Percentiles rank a stretch among this genome's conserved stretches.
Conservation (phyloP, 768 basidiomycete genomes). For the Russula vinacea region DNA sequence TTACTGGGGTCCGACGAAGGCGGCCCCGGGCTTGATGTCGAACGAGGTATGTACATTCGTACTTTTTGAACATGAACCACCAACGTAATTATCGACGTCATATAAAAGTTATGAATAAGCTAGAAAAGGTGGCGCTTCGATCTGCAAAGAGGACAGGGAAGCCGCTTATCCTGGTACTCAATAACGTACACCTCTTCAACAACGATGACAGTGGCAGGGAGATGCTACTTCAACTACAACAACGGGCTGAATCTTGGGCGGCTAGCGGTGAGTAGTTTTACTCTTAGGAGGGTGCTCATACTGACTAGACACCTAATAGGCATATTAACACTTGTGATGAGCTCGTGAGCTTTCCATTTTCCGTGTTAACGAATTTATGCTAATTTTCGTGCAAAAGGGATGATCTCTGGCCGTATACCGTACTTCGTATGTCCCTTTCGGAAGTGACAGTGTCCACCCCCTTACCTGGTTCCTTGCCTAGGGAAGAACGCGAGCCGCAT, state of each 20-base stretch:
- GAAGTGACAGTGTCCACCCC: background rate
- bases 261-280: slow-evolving; percentile 54
- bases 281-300: slow-evolving; percentile 13
- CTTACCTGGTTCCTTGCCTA: slow-evolving; percentile 34
- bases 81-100: background rate
- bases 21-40: slow-evolving; percentile 77
- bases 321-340: slow-evolving; percentile 76
- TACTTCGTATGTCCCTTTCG: slow-evolving; percentile 49
- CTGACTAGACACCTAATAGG: slow-evolving; percentile 41
- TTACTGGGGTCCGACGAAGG: slow-evolving; percentile 34
- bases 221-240: slow-evolving; percentile 83
- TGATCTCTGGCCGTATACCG: slow-evolving; percentile 77
- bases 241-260: slow-evolving; percentile 82
- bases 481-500: slow-evolving; percentile 71
- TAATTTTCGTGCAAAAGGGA: slow-evolving; percentile 47
- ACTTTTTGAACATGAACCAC: background rate
- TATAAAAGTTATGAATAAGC: slow-evolving; percentile 72
- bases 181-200: slow-evolving; percentile 72
- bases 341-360: slow-evolving; percentile 48
- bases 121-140: slow-evolving; percentile 79
- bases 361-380: background rate
- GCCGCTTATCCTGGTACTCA: slow-evolving; percentile 77
- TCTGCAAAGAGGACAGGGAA: slow-evolving; percentile 53
- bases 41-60: slow-evolving; percentile 52
- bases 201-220: slow-evolving; percentile 75